phyloP scores from a whole-genome alignment of 2,329 filamentous ascomycete genomes.

The Fusarium albidum region DNA sequence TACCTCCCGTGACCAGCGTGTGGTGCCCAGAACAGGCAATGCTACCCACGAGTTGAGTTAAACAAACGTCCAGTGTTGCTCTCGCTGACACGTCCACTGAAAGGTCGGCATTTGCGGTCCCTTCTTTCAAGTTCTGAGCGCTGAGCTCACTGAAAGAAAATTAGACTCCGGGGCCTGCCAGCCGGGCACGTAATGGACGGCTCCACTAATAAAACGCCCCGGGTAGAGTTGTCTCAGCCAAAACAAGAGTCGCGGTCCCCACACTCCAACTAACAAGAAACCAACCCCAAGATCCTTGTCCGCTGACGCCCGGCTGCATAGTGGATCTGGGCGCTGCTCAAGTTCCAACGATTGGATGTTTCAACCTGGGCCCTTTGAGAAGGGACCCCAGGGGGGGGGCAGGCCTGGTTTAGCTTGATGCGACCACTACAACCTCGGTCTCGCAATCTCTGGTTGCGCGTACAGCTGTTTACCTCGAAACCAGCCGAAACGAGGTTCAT shows the following conservation, averaged over 20 bases:
- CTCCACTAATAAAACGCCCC: constrained; percentile 30
- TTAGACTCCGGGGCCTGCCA: not conserved
- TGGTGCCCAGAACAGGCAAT: constrained; percentile 9
- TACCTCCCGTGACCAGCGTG: constrained; percentile 25
- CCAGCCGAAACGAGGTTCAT: constrained; percentile 27
- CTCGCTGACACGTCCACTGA: constrained; percentile 17
- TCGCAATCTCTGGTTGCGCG: constrained; percentile 20
- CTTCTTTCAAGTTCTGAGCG: too few species aligned
- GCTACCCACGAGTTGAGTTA: constrained; percentile 27
- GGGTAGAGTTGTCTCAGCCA: constrained; percentile 26
- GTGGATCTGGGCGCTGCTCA: constrained; percentile 17
- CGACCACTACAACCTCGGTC: constrained; percentile 29
- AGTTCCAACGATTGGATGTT: constrained; percentile 24
- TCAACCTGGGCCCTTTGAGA: constrained; percentile 2
- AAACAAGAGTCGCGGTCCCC: constrained; percentile 22
- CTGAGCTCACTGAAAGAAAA: not conserved
- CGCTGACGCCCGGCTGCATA: constrained; percentile 28
- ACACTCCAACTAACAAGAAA: constrained; percentile 1
- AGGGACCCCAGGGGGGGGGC: not conserved
- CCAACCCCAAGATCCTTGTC: constrained; percentile 22
- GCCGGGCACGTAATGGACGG: not conserved
- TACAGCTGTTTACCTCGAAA: constrained; percentile 24
- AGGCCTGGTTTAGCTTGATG: constrained; percentile 23
- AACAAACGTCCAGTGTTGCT: constrained; percentile 20
- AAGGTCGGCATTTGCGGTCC: constrained; percentile 22